A percentile compares a stretch with the other conserved stretches of the same genome.
These are phyloP conservation scores for Phlebopus sp. DNA, from an alignment of 1,284 basidiomycete genomes.

Conservation along the genomic window DNA sequence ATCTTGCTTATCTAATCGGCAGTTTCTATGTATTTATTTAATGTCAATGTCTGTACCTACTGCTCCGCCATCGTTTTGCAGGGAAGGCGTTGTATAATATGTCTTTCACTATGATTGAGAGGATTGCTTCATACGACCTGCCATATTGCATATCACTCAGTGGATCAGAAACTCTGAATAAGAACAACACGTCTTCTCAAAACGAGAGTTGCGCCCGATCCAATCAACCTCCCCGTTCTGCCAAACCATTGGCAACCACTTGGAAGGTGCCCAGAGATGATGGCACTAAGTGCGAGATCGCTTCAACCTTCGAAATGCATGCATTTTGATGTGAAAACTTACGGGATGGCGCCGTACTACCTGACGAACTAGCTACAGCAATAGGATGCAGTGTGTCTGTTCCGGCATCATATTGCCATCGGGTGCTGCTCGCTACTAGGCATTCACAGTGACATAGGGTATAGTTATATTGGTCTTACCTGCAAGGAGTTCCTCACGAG, in stretches of 20 bases:
- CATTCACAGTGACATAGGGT: neutral
- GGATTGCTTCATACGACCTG: too few relatives aligned
- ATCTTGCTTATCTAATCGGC: too few relatives aligned
- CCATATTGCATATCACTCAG: too few relatives aligned
- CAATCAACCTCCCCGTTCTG: constrained; percentile 22
- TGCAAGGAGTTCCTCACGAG: constrained; percentile 44
- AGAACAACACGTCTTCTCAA: too few relatives aligned
- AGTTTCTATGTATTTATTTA: too few relatives aligned
- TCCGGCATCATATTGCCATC: constrained; percentile 52
- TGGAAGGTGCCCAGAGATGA: constrained; percentile 53
- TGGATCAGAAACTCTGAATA: too few relatives aligned
- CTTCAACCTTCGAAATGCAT: neutral
- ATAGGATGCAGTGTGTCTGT: constrained; percentile 45
- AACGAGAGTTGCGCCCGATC: neutral
- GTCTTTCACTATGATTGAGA: too few relatives aligned
- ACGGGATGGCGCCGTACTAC: constrained; percentile 5
- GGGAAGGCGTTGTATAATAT: too few relatives aligned
- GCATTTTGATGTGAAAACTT: constrained; percentile 2
- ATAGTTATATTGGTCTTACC: constrained; percentile 31
- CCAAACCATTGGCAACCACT: constrained; percentile 51
- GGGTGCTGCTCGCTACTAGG: constrained; percentile 40
- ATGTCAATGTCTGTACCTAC: too few relatives aligned
- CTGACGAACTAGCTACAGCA: constrained; percentile 2
- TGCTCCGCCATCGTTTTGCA: too few relatives aligned
- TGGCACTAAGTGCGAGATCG: constrained; percentile 29